Conservation (phyloP, 2,329 filamentous ascomycete genomes). For the Leptographium radiaticola region DNA sequence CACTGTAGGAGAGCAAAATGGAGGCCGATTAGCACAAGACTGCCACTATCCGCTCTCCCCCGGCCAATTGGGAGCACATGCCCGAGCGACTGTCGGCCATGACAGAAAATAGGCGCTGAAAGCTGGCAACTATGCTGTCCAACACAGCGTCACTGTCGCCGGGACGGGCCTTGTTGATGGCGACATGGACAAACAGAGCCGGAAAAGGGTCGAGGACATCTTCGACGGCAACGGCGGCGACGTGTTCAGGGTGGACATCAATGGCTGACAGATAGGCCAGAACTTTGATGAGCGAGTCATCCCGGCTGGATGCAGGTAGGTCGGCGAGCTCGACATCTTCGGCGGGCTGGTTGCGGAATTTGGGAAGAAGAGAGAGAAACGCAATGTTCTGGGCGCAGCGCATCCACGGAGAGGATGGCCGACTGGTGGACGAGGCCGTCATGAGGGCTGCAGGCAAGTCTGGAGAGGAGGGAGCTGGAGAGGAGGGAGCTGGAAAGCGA, state of each 20-base stretch:
- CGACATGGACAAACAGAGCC: conserved; percentile 1
- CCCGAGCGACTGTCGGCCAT: not conserved
- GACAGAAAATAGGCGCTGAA: not conserved
- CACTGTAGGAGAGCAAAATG: not conserved
- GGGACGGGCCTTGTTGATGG: not conserved
- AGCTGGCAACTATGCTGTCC: not conserved
- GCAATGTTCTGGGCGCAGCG: conserved; percentile 1
- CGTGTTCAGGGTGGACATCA: conserved; percentile 1
- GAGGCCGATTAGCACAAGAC: too few relatives aligned
- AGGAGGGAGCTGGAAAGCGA: too few relatives aligned
- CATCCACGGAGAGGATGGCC: not conserved
- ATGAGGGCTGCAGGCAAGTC: not conserved
- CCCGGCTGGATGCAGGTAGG: not conserved
- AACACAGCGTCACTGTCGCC: not conserved
- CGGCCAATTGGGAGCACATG: not conserved
- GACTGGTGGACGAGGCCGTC: not conserved
- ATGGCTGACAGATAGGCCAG: conserved; percentile 2
- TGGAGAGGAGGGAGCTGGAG: too few relatives aligned
- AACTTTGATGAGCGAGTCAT: not conserved
- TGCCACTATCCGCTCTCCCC: not conserved
- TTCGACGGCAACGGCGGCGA: conserved; percentile 2
- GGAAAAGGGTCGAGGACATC: not conserved
- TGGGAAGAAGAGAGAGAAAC: not conserved
- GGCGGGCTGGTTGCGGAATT: not conserved
- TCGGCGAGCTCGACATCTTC: not conserved